Evolutionary conservation across 2,329 filamentous ascomycete species (phyloP).

Genomic region (Monilinia polystroma): DNA sequence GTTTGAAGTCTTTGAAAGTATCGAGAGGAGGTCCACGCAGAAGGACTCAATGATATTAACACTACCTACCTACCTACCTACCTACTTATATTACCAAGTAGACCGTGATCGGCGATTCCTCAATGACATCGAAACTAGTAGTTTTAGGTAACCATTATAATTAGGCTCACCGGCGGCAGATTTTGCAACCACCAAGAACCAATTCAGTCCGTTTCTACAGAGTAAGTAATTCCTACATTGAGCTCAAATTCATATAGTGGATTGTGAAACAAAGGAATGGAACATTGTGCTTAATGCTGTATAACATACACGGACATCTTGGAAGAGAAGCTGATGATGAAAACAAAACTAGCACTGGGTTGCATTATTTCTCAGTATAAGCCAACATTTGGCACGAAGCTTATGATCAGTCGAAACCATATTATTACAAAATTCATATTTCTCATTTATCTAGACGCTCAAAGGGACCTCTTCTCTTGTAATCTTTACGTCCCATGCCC

Average conservation of each 20-base stretch:
- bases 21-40: neutral
- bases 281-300: too few species aligned
- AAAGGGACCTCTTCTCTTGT: neutral
- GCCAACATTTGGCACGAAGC: neutral
- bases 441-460: neutral
- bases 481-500: constrained; percentile 16
- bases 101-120: neutral
- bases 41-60: neutral
- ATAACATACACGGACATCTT: neutral
- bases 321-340: neutral
- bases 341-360: neutral
- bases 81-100: neutral
- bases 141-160: too few species aligned
- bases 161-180: neutral
- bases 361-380: neutral
- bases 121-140: neutral
- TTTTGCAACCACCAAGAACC: neutral
- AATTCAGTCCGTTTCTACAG: too few species aligned
- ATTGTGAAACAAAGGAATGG: neutral
- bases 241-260: neutral
- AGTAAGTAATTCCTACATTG: neutral
- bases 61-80: neutral
- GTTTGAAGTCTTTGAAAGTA: neutral
- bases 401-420: neutral
- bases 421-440: too few species aligned